A percentile compares a stretch with the other conserved stretches of the same genome.
These are phyloP conservation scores for Saturnispora zaruensis DNA, from an alignment of 805 yeast species.

Conservation along the genomic window DNA sequence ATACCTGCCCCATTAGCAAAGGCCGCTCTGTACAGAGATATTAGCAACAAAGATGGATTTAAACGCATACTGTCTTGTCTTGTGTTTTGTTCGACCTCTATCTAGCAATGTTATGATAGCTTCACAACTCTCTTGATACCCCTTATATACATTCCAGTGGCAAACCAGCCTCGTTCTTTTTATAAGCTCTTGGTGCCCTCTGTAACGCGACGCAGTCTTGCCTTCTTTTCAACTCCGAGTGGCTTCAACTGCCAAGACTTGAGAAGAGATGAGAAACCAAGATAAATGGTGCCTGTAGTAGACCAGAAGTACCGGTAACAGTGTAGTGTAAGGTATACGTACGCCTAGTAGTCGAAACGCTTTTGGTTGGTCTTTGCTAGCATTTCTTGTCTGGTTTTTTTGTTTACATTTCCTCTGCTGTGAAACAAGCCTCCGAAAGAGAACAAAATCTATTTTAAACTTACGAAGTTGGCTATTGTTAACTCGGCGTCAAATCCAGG, in stretches of 20 bases:
- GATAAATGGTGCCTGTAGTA: not conserved
- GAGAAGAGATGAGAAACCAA: not conserved
- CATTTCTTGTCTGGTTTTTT: not conserved
- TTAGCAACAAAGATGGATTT: not conserved
- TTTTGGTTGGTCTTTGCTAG: not conserved
- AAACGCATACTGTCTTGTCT: not conserved
- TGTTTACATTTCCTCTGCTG: not conserved
- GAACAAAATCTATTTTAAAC: not conserved
- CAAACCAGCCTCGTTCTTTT: conserved; percentile 1
- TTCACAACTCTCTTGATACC: not conserved
- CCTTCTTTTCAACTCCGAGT: not conserved
- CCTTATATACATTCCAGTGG: not conserved
- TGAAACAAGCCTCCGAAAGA: not conserved
- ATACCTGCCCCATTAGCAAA: not conserved
- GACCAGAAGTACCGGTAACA: not conserved
- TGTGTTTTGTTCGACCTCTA: not conserved
- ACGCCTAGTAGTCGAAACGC: too few relatives aligned
- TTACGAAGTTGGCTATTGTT: not conserved
- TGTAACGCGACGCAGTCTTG: not conserved
- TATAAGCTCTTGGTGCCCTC: not conserved
- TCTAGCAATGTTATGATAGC: not conserved
- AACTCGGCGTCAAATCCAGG: not conserved
- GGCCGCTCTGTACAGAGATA: not conserved
- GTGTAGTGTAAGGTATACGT: not conserved
- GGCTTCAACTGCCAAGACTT: not conserved